Evolutionary conservation across 371 early-diverging fungal genomes (phyloP).

Genomic region (Synchytrium microbalum): DNA sequence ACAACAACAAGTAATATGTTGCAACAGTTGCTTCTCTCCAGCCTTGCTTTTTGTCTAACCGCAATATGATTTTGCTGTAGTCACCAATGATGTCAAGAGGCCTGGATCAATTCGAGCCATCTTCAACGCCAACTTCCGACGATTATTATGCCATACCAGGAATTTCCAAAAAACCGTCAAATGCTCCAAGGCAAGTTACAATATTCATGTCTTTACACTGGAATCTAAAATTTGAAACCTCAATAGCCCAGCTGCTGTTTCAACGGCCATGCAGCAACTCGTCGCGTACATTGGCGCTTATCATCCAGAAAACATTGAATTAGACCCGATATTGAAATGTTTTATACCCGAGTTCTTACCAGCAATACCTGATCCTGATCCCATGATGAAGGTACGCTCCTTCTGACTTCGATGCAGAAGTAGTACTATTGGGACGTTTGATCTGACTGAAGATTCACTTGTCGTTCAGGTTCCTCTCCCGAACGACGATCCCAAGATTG

Average conservation of each 20-base stretch:
- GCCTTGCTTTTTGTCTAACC: no score
- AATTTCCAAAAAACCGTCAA: no score
- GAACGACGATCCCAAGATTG: slow-evolving; percentile 25
- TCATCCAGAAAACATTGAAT: slow-evolving; percentile 37
- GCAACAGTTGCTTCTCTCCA: no score
- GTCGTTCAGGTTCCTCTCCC: slow-evolving; percentile 35
- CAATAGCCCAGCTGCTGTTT: not conserved
- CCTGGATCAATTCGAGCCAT: no score
- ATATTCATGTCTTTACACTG: not conserved
- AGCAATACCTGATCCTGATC: slow-evolving; percentile 48
- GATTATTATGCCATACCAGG: no score
- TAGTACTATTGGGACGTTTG: not conserved
- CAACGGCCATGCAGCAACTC: slow-evolving; percentile 26
- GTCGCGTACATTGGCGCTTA: slow-evolving; percentile 36
- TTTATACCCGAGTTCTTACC: slow-evolving; percentile 50
- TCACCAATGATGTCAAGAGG: not conserved
- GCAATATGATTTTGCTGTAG: not conserved
- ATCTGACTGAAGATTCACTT: not conserved
- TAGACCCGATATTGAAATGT: slow-evolving; percentile 34
- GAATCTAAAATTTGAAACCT: not conserved
- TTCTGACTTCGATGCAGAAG: not conserved
- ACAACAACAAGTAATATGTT: no score
- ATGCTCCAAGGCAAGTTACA: no score
- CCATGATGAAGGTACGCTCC: slow-evolving; percentile 40
- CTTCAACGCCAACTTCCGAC: no score